Base-by-base conservation (phyloP, 305 asterid genomes). In the Solanum hybrid region DNA sequence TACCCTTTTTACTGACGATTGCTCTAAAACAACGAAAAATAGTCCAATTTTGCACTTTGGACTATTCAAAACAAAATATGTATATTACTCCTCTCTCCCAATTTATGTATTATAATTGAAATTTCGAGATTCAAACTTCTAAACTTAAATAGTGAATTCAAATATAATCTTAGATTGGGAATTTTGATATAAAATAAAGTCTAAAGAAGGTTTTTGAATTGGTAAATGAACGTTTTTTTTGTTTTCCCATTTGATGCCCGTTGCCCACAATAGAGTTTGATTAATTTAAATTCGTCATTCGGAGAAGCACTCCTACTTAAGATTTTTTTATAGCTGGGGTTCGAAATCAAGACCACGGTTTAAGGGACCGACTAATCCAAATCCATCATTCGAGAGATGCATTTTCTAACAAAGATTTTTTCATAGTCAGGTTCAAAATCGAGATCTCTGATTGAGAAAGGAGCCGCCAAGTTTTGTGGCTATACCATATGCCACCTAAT, bases 261-360 rank as follows among this genome's bases (percentile, higher is more conserved):
- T 19, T 60, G 11, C 0, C 26, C 1, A 1, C 2, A 19, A 60
- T 60, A 17, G 71, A 60, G 5, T 56, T 19, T 0, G 71, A 60
- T 0, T 60, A 60, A 17, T 60, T 19, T 0, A 60, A 1, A 60
- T 19, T 60, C 0, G 11, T 17, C 0, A 19, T 60, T 60, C 4
- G 1, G 26, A 1, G 4, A 51, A 51, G 66, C 66, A 0, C 66
- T 0, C 29, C 29, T 66, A 66, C 29, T 10, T 9, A 9, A 64
- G 27, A n/a, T 22, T 22, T 7, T 64, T 64, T 64, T 6, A n/a
- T 66, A 66, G 12, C 11, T 0, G 1, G 0, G 5, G 2, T 71
- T 71, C 1, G 0, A 5, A 24, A 69, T 24, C 1, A 0, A 71
- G 2, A 71, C 8, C 14, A 0, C 0, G 6, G 0, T 7, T n/a